phyloP scores from a whole-genome alignment of 441 rosid species.

The Geranium incanum region DNA sequence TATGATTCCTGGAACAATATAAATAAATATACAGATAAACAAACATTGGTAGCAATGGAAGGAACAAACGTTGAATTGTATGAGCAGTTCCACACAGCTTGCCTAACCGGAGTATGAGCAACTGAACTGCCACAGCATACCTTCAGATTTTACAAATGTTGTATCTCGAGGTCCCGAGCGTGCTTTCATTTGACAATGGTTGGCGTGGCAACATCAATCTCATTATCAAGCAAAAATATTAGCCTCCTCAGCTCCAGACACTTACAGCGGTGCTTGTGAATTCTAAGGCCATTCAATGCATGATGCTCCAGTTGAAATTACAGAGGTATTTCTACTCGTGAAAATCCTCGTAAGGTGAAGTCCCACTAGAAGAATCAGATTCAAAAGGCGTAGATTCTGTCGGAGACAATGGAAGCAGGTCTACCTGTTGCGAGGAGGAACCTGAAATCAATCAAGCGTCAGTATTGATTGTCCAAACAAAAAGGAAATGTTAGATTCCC shows the following conservation, averaged over 20 bases:
- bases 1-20: not conserved
- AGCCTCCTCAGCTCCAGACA: too few species aligned
- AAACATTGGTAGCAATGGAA: not conserved
- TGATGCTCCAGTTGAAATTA: not conserved
- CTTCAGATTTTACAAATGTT: too few species aligned
- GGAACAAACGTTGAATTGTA: not conserved
- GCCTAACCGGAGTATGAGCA: not conserved
- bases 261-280: too few species aligned
- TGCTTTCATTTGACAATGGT: too few species aligned
- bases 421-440: constrained; percentile 44
- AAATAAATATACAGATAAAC: not conserved
- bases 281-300: too few species aligned
- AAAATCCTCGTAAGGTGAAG: constrained; percentile 84
- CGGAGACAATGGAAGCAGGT: constrained; percentile 56
- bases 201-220: not conserved
- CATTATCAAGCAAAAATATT: too few species aligned
- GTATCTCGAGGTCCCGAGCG: too few species aligned
- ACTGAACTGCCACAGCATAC: not conserved
- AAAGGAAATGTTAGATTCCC: too few species aligned
- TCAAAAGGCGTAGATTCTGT: constrained; percentile 50
- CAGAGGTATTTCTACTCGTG: constrained; percentile 31
- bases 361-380: constrained; percentile 51
- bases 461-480: not conserved
- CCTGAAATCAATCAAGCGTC: constrained; percentile 36
- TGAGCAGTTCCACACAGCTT: not conserved